Evolutionary conservation across 2,329 filamentous ascomycete species (phyloP).

Genomic region (Aspergillus versicolor): DNA sequence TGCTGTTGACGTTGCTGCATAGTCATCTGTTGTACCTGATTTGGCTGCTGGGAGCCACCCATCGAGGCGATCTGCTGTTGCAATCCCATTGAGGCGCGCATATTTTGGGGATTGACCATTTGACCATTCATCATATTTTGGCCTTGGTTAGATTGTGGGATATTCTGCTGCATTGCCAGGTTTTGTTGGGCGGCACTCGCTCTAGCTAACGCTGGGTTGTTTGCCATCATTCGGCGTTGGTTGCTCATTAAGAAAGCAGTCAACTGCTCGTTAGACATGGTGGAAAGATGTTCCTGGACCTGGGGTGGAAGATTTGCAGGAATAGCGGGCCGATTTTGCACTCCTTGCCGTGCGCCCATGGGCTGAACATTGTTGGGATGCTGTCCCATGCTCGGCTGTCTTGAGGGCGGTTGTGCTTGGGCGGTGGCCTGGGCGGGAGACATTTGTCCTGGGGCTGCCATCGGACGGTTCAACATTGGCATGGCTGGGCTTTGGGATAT

Average conservation of each 20-base stretch:
- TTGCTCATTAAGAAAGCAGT: constrained; percentile 32
- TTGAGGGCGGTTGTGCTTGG: constrained; percentile 36
- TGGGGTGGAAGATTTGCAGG: constrained; percentile 35
- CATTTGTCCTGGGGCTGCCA: constrained; percentile 39
- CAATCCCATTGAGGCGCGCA: constrained; percentile 35
- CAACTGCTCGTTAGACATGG: constrained; percentile 38
- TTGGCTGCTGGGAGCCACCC: constrained; percentile 28
- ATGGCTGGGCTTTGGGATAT: constrained; percentile 41
- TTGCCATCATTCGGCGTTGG: constrained; percentile 31
- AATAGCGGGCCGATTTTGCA: constrained; percentile 35
- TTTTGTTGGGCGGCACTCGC: constrained; percentile 31
- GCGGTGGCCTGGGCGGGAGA: constrained; percentile 36
- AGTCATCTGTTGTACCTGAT: constrained; percentile 34
- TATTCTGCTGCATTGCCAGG: constrained; percentile 29
- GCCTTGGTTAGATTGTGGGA: constrained; percentile 34
- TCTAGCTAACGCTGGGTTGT: constrained; percentile 32
- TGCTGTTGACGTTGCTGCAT: constrained; percentile 33
- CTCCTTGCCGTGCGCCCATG: constrained; percentile 27
- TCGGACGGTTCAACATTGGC: constrained; percentile 45
- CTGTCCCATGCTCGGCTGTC: constrained; percentile 33
- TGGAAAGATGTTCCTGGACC: constrained; percentile 35
- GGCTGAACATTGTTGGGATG: constrained; percentile 27
- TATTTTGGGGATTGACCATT: constrained; percentile 32
- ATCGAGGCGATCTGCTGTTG: constrained; percentile 36
- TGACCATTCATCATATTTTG: constrained; percentile 33